Percentiles rank a stretch among this genome's conserved stretches.
phyloP scores from a whole-genome alignment of 768 basidiomycete genomes.

The Hypholoma sublateritium region DNA sequence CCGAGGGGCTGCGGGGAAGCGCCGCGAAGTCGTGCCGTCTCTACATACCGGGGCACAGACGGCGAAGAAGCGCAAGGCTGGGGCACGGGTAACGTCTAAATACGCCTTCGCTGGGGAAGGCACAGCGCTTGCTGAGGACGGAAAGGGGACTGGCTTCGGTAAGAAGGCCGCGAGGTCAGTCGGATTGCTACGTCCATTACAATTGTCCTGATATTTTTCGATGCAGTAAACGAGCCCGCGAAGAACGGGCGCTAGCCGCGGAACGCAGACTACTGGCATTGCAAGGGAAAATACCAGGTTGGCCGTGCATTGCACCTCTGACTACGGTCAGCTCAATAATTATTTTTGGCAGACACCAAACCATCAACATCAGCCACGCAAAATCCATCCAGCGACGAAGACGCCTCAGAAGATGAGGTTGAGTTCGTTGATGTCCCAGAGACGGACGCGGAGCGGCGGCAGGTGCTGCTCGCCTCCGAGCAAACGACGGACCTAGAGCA shows the following conservation, averaged over 20 bases:
- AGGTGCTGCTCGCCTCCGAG: conserved; percentile 48
- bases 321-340: neutral
- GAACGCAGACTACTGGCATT: conserved; percentile 58
- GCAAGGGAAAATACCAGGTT: conserved; percentile 31
- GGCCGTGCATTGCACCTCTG: conserved; percentile 1
- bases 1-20: conserved; percentile 26
- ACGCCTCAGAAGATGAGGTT: conserved; percentile 33
- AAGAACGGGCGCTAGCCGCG: conserved; percentile 75
- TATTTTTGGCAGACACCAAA: neutral
- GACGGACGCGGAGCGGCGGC: conserved; percentile 48
- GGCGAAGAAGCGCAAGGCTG: conserved; percentile 68
- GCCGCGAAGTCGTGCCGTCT: conserved; percentile 47
- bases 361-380: conserved; percentile 6
- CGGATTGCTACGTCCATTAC: neutral
- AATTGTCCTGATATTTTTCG: neutral
- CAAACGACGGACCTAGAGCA: conserved; percentile 41
- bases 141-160: conserved; percentile 61
- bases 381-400: conserved; percentile 17
- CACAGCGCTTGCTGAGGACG: conserved; percentile 43
- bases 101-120: conserved; percentile 63
- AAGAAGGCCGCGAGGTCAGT: conserved; percentile 68
- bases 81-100: conserved; percentile 63
- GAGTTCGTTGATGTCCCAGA: conserved; percentile 34
- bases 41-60: conserved; percentile 61
- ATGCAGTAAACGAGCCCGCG: conserved; percentile 72